Evolutionary conservation across 1,139 yeast genomes (phyloP), one percentile per base, ranked within the genome.

Genomic region (Lodderomyces orthopsilosis): DNA sequence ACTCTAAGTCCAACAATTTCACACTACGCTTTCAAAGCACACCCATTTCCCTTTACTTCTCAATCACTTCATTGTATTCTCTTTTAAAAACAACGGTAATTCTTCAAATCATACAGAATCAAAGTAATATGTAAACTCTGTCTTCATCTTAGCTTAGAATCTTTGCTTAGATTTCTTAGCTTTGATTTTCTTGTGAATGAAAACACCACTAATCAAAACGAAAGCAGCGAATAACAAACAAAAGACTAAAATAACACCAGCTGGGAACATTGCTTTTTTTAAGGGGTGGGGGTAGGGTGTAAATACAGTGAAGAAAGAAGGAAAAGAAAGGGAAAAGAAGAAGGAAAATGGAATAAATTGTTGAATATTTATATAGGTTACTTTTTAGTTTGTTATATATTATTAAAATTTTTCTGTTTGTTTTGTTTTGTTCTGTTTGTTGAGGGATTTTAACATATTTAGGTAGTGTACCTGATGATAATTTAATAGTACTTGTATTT

Each of bases 231-330:
- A 72, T 48, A 73, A 49, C 56, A 73, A 68, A 54, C 69, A 71
- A 62, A 73, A 73, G 53, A 73, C 78, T 58, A 73, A 64, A 58
- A 73, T 73, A 67, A 73, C 78, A 67, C 78, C 78, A 38, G 77
- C 59, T 60, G 78, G 78, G 48, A 73, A 67, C 78, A 73, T 73
- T 56, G 52, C 59, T 27, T 23, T 34, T 10, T 9, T n/a, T 36
- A 41, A 22, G 18, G 30, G 34, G 32, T n/a, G 32, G 9, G 17
- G 32, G 32, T 27, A 23, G 30, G 19, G 30, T 21, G 28, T 15
- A 12, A 24, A 23, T 36, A 24, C 28, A 24, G 32, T 22, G 32
- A 15, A 18, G 38, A 37, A 37, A 41, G 37, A 46, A 38, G 48
- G 42, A 47, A 42, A 43, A 39, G 34, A 37, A 36, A 39, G 41